These are phyloP conservation scores for Thalassia testudinum DNA, from an alignment of 116 monocot genomes.

Conservation along the genomic window DNA sequence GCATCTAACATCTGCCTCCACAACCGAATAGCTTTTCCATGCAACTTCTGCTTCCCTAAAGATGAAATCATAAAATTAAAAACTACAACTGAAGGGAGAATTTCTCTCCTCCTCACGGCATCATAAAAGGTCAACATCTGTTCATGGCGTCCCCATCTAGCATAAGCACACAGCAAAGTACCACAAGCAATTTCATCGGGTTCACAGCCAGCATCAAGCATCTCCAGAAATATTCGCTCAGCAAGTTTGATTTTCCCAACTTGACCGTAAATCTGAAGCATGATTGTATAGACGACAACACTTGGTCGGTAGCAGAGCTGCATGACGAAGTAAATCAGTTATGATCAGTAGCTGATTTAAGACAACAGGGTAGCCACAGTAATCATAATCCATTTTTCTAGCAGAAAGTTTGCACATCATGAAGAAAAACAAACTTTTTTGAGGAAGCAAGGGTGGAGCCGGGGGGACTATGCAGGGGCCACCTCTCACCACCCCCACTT, in stretches of 20 bases:
- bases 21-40: slow-evolving; percentile 43
- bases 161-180: slow-evolving; percentile 85
- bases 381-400: too few relatives aligned
- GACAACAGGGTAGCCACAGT: too few relatives aligned
- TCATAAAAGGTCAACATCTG: slow-evolving; percentile 82
- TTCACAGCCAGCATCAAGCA: slow-evolving; percentile 86
- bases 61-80: slow-evolving; percentile 96
- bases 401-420: too few relatives aligned
- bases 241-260: slow-evolving; percentile 91
- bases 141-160: slow-evolving; percentile 78
- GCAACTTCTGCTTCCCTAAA: slow-evolving; percentile 80
- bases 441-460: too few relatives aligned
- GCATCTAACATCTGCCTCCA: slow-evolving; percentile 65
- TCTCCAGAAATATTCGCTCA: slow-evolving; percentile 81
- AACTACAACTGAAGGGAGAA: slow-evolving; percentile 65
- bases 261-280: slow-evolving; percentile 79
- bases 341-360: slow-evolving; percentile 6
- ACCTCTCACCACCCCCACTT: too few relatives aligned
- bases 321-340: slow-evolving; percentile 16
- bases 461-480: too few relatives aligned
- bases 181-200: slow-evolving; percentile 97
- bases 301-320: slow-evolving; percentile 90
- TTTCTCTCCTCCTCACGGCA: slow-evolving; percentile 48
- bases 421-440: too few relatives aligned
- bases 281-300: slow-evolving; percentile 76